phyloP scores from a whole-genome alignment of 257 asterid genomes.

The Paulownia fortunei region DNA sequence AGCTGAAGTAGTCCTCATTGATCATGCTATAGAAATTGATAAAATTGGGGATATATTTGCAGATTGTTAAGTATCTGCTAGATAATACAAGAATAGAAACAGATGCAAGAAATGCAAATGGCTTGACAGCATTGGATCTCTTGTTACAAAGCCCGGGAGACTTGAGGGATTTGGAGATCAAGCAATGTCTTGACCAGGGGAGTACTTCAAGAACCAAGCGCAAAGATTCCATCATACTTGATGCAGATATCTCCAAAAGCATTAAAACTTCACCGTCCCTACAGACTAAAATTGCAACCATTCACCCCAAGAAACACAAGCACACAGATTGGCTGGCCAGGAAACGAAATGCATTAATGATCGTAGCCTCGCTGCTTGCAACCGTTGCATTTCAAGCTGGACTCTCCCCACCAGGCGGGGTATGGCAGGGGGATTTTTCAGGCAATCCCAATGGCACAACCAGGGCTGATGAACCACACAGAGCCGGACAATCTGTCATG shows the following conservation, averaged over 20 bases:
- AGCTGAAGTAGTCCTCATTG: neutral
- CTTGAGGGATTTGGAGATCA: conserved; percentile 42
- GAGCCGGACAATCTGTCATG: conserved; percentile 44
- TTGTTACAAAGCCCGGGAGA: conserved; percentile 36
- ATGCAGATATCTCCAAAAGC: conserved; percentile 2
- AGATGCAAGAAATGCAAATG: conserved; percentile 31
- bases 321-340: conserved; percentile 46
- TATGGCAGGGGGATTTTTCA: conserved; percentile 38
- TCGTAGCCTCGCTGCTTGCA: conserved; percentile 51
- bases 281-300: neutral
- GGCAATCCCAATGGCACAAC: conserved; percentile 33
- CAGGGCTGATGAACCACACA: conserved; percentile 15
- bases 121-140: conserved; percentile 35
- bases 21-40: neutral
- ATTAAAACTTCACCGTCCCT: neutral
- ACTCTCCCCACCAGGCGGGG: conserved; percentile 50
- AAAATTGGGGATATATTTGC: neutral
- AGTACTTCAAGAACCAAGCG: neutral
- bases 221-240: neutral
- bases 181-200: conserved; percentile 26
- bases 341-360: conserved; percentile 43
- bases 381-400: conserved; percentile 48
- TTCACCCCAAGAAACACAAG: conserved; percentile 21
- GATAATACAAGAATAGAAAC: conserved; percentile 24
- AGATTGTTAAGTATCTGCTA: conserved; percentile 25